Percentiles rank a stretch among this genome's conserved stretches.
These are phyloP conservation scores for Hondaea fermentalgiana DNA, from an alignment of 108 stramenopile species.

Conservation along the genomic window DNA sequence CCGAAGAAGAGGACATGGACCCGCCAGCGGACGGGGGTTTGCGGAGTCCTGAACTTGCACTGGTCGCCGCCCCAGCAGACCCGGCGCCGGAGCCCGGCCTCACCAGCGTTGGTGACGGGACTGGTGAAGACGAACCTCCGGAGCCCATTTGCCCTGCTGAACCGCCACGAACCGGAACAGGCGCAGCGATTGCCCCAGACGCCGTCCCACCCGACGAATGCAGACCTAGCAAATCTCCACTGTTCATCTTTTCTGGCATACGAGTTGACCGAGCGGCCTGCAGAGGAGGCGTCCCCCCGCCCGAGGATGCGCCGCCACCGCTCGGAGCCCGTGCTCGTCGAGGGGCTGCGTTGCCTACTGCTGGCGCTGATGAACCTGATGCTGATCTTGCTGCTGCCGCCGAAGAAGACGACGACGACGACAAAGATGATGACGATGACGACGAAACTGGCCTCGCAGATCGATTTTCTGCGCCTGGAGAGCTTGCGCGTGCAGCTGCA, in stretches of 20 bases:
- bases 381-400: background rate
- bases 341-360: background rate
- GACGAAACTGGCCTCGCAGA: background rate
- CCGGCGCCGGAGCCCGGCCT: too few species aligned
- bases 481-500: too few species aligned
- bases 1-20: background rate
- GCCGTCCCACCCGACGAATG: background rate
- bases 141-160: too few species aligned
- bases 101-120: too few species aligned
- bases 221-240: background rate
- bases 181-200: background rate
- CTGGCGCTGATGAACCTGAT: background rate
- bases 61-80: too few species aligned
- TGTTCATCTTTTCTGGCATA: background rate
- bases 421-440: background rate
- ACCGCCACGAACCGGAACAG: background rate
- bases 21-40: background rate
- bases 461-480: too few species aligned
- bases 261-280: too few species aligned
- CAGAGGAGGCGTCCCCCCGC: too few species aligned
- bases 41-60: too few species aligned
- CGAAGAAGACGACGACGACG: background rate
- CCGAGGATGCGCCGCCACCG: background rate
- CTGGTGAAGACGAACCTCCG: too few species aligned
- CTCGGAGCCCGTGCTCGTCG: background rate